A percentile compares a stretch with the other conserved stretches of the same genome.
Evolutionary conservation across 352 stramenopile genomes (phyloP).

Genomic region (Phytophthora cajani): DNA sequence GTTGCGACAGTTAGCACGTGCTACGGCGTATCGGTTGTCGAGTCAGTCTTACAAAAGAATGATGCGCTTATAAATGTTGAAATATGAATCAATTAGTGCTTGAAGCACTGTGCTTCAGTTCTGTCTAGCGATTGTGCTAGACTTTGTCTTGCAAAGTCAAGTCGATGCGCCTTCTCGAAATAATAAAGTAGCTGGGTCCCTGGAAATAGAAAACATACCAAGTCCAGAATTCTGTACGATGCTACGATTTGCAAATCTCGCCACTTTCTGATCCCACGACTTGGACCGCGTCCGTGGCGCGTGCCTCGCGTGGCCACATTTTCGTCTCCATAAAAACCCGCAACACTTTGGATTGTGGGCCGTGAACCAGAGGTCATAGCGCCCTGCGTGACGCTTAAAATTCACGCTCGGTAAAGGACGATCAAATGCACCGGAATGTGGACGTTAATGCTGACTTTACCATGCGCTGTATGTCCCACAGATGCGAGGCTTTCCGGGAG

Average conservation of each 20-base stretch:
- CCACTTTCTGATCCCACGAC: slow-evolving; percentile 10
- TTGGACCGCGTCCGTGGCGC: slow-evolving; percentile 26
- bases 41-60: not conserved
- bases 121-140: not conserved
- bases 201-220: slow-evolving; percentile 1
- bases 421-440: not conserved
- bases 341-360: slow-evolving; percentile 10
- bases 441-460: slow-evolving; percentile 2
- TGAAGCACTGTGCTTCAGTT: not conserved
- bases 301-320: slow-evolving; percentile 18
- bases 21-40: not conserved
- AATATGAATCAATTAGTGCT: not conserved
- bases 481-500: not conserved
- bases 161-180: not conserved
- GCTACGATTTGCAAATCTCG: slow-evolving; percentile 26
- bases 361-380: slow-evolving; percentile 6
- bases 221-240: slow-evolving; percentile 13
- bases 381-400: not conserved
- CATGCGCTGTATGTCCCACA: not conserved
- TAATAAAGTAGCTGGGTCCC: slow-evolving; percentile 4
- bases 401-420: not conserved
- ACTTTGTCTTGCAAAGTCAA: not conserved
- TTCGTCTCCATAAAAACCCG: slow-evolving; percentile 8
- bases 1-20: not conserved
- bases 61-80: not conserved